Conservation (phyloP, 768 basidiomycete species). For the Psilocybe tampanensis region DNA sequence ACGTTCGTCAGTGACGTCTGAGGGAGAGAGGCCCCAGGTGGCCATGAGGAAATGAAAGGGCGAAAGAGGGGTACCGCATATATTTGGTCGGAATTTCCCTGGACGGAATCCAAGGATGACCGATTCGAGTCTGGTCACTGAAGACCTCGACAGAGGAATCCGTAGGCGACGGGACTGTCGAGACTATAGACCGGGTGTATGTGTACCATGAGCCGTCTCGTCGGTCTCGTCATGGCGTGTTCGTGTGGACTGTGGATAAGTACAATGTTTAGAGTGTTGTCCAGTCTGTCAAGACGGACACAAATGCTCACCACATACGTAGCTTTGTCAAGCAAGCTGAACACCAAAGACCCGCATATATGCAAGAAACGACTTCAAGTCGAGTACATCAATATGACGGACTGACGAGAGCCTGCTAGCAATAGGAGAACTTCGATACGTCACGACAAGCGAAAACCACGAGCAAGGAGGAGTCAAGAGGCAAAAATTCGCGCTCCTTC, state of each 20-base stretch:
- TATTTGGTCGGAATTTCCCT: not conserved
- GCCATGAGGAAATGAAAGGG: not conserved
- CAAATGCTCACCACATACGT: no score
- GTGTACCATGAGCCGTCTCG: not conserved
- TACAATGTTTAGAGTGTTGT: no score
- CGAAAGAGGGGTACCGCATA: not conserved
- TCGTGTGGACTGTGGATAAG: no score
- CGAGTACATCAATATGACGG: no score
- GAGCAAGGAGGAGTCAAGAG: not conserved
- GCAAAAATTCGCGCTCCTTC: not conserved
- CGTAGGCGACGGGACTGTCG: not conserved
- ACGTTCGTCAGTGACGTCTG: not conserved
- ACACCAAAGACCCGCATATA: no score
- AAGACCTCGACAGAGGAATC: not conserved
- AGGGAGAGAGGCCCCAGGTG: not conserved
- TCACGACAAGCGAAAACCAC: not conserved
- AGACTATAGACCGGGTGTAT: not conserved
- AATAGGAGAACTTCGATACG: not conserved
- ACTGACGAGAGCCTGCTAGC: no score
- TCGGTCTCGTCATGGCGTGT: not conserved
- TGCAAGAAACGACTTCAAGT: no score
- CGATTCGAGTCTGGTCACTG: not conserved
- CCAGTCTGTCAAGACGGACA: no score
- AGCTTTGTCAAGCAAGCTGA: no score
- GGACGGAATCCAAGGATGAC: not conserved